Evolutionary conservation across 257 asterid species (phyloP).

Genomic region (Ligustrum vulgare): DNA sequence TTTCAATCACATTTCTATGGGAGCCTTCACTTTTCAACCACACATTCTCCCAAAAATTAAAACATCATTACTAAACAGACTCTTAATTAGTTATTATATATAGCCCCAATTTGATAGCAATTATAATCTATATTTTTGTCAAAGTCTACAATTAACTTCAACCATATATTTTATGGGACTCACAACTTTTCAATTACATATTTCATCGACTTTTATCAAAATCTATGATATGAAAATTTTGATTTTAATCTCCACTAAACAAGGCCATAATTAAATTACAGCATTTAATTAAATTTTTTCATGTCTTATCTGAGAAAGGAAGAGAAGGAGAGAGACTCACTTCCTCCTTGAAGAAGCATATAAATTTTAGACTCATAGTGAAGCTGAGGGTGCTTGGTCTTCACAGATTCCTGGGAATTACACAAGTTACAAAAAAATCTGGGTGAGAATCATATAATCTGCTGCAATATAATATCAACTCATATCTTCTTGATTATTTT

Average conservation of each 20-base stretch:
- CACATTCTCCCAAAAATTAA: too few species aligned
- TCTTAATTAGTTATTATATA: not conserved
- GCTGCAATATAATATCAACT: not conserved
- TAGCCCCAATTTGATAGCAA: too few species aligned
- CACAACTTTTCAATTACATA: too few species aligned
- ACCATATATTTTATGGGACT: too few species aligned
- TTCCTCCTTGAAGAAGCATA: slow-evolving; percentile 66
- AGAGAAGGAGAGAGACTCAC: slow-evolving; percentile 29
- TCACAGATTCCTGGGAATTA: slow-evolving; percentile 52
- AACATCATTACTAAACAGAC: too few species aligned
- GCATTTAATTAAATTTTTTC: not conserved
- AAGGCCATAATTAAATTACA: not conserved
- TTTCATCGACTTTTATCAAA: too few species aligned
- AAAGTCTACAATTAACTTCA: too few species aligned
- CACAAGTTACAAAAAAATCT: not conserved
- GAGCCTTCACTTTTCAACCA: too few species aligned
- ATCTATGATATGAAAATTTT: too few species aligned
- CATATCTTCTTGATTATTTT: not conserved
- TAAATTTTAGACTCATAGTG: slow-evolving; percentile 63
- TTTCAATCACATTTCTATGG: too few species aligned
- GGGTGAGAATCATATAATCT: not conserved
- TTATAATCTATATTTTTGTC: too few species aligned
- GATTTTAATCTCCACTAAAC: too few species aligned
- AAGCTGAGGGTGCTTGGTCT: slow-evolving; percentile 68
- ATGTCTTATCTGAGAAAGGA: not conserved